A percentile compares a stretch with the other conserved stretches of the same genome.
Conservation (phyloP, 768 basidiomycete genomes). For the Mycena rosella region DNA sequence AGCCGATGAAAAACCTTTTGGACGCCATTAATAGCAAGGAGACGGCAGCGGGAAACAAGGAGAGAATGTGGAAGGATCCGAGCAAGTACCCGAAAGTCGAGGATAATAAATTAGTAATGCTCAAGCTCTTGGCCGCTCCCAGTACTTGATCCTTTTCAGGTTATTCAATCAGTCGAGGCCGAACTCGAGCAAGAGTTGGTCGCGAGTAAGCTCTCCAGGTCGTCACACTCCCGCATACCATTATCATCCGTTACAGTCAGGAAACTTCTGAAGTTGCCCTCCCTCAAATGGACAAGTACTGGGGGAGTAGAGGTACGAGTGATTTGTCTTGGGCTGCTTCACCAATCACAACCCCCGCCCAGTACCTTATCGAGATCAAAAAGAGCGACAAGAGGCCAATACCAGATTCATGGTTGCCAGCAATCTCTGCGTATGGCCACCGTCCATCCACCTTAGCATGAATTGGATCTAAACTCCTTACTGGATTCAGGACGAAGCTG, state of each 20-base stretch:
- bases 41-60: slow-evolving; percentile 77
- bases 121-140: neutral
- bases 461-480: slow-evolving; percentile 11
- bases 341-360: slow-evolving; percentile 16
- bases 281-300: slow-evolving; percentile 75
- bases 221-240: slow-evolving; percentile 4
- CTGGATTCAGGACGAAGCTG: slow-evolving; percentile 71
- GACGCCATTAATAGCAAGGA: slow-evolving; percentile 68
- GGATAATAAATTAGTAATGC: slow-evolving; percentile 69
- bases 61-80: slow-evolving; percentile 73
- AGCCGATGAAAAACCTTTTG: slow-evolving; percentile 66
- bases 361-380: slow-evolving; percentile 88
- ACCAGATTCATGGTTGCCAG: slow-evolving; percentile 68
- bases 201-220: slow-evolving; percentile 57
- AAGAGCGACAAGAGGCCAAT: slow-evolving; percentile 65
- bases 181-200: slow-evolving; percentile 84
- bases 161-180: slow-evolving; percentile 73
- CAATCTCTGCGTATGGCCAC: slow-evolving; percentile 69
- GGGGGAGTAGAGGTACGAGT: slow-evolving; percentile 75
- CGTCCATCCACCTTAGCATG: too few relatives aligned
- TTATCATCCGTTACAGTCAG: slow-evolving; percentile 68
- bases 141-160: slow-evolving; percentile 54
- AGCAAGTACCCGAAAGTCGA: slow-evolving; percentile 64
- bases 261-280: slow-evolving; percentile 78
- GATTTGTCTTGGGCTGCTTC: neutral